These are phyloP conservation scores for Talaromyces nanjingensis DNA, from an alignment of 495 filamentous ascomycete species.

Conservation along the genomic window DNA sequence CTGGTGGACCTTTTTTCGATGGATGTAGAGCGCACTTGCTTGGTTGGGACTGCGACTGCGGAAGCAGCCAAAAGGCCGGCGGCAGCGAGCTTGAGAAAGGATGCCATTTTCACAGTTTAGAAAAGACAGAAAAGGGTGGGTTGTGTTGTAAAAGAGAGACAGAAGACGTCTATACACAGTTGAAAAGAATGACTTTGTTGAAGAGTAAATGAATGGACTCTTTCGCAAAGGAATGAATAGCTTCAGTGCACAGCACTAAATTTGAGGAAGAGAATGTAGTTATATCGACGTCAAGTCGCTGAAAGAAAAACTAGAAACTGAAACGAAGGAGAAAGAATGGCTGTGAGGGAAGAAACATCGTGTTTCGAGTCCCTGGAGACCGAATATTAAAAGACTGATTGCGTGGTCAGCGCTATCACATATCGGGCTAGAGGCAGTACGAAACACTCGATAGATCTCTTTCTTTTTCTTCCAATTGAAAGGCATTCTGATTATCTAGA, in stretches of 20 bases:
- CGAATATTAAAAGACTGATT: background rate
- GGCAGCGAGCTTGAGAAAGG: background rate
- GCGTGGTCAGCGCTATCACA: slow-evolving; percentile 1
- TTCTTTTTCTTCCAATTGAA: background rate
- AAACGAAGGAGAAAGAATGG: background rate
- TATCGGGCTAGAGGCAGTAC: background rate
- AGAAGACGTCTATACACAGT: background rate
- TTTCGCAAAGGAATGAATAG: background rate
- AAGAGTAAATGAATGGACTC: slow-evolving; percentile 1
- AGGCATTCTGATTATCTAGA: background rate
- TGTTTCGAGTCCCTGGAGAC: background rate
- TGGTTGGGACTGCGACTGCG: background rate
- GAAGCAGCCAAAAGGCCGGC: background rate
- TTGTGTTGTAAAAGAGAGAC: background rate
- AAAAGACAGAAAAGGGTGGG: background rate
- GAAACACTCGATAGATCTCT: background rate
- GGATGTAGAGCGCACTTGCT: background rate
- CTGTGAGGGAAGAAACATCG: background rate
- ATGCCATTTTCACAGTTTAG: background rate
- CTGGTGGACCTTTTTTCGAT: slow-evolving; percentile 11
- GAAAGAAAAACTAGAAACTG: background rate
- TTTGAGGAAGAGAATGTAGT: background rate
- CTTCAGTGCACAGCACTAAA: slow-evolving; percentile 2
- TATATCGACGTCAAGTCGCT: background rate
- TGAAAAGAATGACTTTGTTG: background rate